Percentiles rank a stretch among this genome's conserved stretches.
phyloP scores from a whole-genome alignment of 768 basidiomycete species.

The Termitomyces heimii region DNA sequence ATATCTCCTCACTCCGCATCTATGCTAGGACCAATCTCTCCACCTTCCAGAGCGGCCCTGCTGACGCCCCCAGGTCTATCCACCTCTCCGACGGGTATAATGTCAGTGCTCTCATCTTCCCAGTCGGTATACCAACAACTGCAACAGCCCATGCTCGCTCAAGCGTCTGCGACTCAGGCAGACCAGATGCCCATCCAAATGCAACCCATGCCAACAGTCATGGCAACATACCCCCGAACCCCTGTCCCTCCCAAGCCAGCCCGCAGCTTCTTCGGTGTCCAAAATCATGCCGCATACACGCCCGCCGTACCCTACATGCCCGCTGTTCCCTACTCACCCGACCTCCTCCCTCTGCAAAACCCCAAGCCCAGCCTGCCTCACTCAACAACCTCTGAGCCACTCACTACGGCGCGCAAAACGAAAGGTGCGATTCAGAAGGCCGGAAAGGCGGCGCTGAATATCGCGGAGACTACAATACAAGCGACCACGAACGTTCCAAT shows the following conservation, averaged over 20 bases:
- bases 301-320: too few species aligned
- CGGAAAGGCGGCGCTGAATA: slow-evolving; percentile 8
- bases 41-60: background rate
- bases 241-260: background rate
- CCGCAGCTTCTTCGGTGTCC: slow-evolving; percentile 4
- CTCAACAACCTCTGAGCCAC: background rate
- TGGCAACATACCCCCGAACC: background rate
- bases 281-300: background rate
- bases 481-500: background rate
- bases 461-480: slow-evolving; percentile 9
- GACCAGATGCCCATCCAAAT: background rate
- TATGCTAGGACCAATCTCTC: background rate
- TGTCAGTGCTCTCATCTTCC: background rate
- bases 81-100: background rate
- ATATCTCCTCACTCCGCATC: background rate
- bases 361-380: background rate
- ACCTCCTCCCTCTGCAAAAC: background rate
- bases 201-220: background rate
- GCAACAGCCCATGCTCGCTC: background rate
- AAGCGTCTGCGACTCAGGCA: background rate
- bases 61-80: background rate
- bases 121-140: background rate
- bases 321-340: background rate
- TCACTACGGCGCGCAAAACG: slow-evolving; percentile 13
- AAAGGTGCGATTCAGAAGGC: slow-evolving; percentile 1